Percentiles rank a stretch among this genome's conserved stretches.
Evolutionary conservation across 495 filamentous ascomycete species (phyloP).

Genomic region (Physcia stellaris): DNA sequence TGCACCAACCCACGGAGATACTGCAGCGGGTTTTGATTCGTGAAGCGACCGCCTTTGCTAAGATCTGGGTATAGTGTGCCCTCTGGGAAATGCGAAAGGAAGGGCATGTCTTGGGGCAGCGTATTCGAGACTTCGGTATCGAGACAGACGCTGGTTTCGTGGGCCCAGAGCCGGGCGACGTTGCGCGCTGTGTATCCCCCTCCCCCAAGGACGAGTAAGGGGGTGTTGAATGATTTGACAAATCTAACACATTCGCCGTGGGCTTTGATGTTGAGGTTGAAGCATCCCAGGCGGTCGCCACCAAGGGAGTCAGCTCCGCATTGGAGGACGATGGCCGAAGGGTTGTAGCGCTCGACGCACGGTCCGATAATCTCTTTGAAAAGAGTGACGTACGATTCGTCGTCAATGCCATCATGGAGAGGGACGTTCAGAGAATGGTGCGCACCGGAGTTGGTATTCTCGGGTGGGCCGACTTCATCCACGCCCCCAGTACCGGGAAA

Average conservation of each 20-base stretch:
- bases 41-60: constrained; percentile 48
- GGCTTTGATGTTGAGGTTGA: constrained; percentile 89
- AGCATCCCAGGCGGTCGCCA: constrained; percentile 83
- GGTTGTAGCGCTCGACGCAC: constrained; percentile 62
- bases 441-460: constrained; percentile 47
- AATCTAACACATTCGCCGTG: constrained; percentile 86
- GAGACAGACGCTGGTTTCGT: constrained; percentile 85
- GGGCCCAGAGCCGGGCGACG: constrained; percentile 89
- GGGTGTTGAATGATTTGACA: constrained; percentile 63
- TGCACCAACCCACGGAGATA: constrained; percentile 62
- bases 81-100: constrained; percentile 73
- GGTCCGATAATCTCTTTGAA: constrained; percentile 69
- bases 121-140: constrained; percentile 62
- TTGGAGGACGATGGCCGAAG: constrained; percentile 83
- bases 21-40: constrained; percentile 66
- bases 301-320: constrained; percentile 94
- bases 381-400: constrained; percentile 74
- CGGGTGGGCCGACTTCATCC: constrained; percentile 43
- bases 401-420: constrained; percentile 72
- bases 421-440: constrained; percentile 56
- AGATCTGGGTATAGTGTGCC: constrained; percentile 62
- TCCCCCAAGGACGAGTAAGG: constrained; percentile 80
- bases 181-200: constrained; percentile 97
- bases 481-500: constrained; percentile 55
- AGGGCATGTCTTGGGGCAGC: constrained; percentile 59